Base-by-base conservation (phyloP, 2,329 filamentous ascomycete species). In the Xylogone sp. region DNA sequence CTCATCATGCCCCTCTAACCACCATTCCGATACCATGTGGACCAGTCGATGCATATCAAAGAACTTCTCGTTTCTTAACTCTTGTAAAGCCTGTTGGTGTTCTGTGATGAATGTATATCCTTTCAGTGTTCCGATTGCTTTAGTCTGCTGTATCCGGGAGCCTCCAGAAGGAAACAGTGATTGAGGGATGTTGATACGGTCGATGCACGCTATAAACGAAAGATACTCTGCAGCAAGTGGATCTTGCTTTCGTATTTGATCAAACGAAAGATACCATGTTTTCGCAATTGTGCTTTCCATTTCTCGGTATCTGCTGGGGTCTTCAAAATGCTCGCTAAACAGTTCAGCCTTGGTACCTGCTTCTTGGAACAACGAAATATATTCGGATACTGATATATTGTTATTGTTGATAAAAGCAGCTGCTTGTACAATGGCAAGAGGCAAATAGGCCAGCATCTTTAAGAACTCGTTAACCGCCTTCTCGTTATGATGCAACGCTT, bases 381-480 rank as follows among this genome's bases (percentile, higher is more conserved):
- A 49, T 22, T 21, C 29, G 3, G 47, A 49, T 43, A 49, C 34
- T 43, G 47, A 42, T 43, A 49, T 43, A 43, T 49, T 18, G 34
- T 49, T 49, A 43, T 43, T 49, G 20, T 49, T 49, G 21, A 49
- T 49, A 43, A 49, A 49, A 43, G 47, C 47, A 22, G 34, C n/a
- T n/a, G n/a, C n/a, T n/a, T n/a, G n/a, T n/a, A n/a, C n/a, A n/a
- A n/a, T n/a, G n/a, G n/a, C n/a, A 43, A 49, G 47, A 18, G 47
- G 47, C 24, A 49, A 21, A 43, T 58, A 67, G 0, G 59, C 60
- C 10, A 75, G 65, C 43, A 67, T 56, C 1, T 54, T 29, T 1
- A 71, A 56, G 1, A 71, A 55, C 42, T 43, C 19, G 19, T 49
- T 34, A 22, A 19, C 21, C 4, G 31, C 21, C 3, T 49, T 46